These are phyloP conservation scores for Monilinia aucupariae DNA, from an alignment of 2,329 filamentous ascomycete genomes.

Conservation along the genomic window DNA sequence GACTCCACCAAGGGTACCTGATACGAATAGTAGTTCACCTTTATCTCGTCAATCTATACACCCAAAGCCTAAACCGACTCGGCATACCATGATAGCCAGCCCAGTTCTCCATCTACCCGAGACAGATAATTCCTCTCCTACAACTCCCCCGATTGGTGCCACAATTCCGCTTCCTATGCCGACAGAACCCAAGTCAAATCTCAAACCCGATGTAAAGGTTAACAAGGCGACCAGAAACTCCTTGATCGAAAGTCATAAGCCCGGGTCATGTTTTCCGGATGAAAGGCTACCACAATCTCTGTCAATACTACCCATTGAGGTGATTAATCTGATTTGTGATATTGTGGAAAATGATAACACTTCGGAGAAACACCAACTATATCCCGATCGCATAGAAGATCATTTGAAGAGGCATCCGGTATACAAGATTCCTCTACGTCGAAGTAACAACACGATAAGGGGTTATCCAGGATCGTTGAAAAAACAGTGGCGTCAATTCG, in stretches of 20 bases:
- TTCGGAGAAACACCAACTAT: slow-evolving; percentile 45
- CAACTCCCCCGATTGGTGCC: not conserved
- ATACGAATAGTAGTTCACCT: slow-evolving; percentile 20
- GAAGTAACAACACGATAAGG: not conserved
- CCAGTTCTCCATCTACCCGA: slow-evolving; percentile 23
- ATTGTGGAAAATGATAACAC: slow-evolving; percentile 53
- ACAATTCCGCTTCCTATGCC: not conserved
- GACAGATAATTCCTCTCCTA: not conserved
- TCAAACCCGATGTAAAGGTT: not conserved
- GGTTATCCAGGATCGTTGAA: slow-evolving; percentile 9
- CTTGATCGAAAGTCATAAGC: not conserved
- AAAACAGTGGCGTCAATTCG: slow-evolving; percentile 52
- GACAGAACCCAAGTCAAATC: not conserved
- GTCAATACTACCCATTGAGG: slow-evolving; percentile 47
- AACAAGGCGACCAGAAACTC: not conserved
- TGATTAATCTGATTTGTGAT: slow-evolving; percentile 57
- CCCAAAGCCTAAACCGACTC: slow-evolving; percentile 37
- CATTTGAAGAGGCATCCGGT: slow-evolving; percentile 19
- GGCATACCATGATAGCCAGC: slow-evolving; percentile 27
- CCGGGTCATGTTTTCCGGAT: not conserved
- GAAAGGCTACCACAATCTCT: slow-evolving; percentile 50
- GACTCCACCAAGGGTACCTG: slow-evolving; percentile 22
- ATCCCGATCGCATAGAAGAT: slow-evolving; percentile 32
- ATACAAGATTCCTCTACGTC: slow-evolving; percentile 2
- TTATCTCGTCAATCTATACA: slow-evolving; percentile 13